Base-by-base conservation (phyloP, 2,329 filamentous ascomycete species). In the Clonostachys rhizophaga region DNA sequence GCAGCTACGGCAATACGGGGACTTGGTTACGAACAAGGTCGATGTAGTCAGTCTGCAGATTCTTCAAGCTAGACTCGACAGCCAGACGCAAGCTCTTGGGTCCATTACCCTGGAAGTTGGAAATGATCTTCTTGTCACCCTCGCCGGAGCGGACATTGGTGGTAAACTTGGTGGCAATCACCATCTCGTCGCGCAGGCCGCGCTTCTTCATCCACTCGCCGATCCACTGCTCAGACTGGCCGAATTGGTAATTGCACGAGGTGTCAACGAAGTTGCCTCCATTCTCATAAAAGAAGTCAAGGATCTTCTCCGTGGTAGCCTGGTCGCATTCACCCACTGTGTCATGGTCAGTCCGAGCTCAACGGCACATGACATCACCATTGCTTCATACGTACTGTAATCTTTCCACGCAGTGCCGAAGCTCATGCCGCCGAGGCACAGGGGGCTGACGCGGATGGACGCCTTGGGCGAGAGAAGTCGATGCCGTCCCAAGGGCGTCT, bases 221-320 rank as follows among this genome's bases (percentile, higher is more conserved):
- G 48, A 89, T 69, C 79, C 84, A 85, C 45, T 57, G 63, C 63
- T 89, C 85, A 1, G 79, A 79, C 61, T 87, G 74, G 49, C 70
- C 71, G 47, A 71, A 66, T 54, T 86, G 84, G 64, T 89, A 89
- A 61, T 83, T 84, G 66, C 82, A 86, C 49, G 83, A 58, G 0
- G 83, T 87, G 61, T 89, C 86, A 57, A 89, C 83, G 62, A 89
- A 89, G 65, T 89, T 89, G 20, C 42, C 83, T 30, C 44, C 44
- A 7, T 46, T 18, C 17, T 30, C 34, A 24, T 41, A 46, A 17
- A 79, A 89, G 58, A 76, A 80, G 57, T 89, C 84, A 8, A 89
- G 72, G 24, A 89, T 79, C 17, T 72, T 68, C 53, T 87, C 84
- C 2, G 78, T 72, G 2, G 75, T 75, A 43, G 79, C 70, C 58